phyloP scores from a whole-genome alignment of 148 eudicot species.

The Polygonum maritimum region DNA sequence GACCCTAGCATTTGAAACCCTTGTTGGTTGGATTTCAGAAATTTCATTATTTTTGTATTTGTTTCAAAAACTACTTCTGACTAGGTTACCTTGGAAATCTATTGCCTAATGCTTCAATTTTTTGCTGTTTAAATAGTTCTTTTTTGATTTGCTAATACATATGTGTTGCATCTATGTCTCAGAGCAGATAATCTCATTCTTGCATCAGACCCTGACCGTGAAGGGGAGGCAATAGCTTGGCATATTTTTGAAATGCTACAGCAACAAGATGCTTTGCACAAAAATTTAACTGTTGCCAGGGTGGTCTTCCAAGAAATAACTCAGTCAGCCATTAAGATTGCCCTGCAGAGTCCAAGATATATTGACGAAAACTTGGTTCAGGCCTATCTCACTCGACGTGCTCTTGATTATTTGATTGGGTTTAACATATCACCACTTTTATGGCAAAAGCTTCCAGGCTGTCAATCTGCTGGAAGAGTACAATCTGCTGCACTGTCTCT shows the following conservation, averaged over 20 bases:
- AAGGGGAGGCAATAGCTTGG: slow-evolving; percentile 99
- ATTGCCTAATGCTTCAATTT: neutral
- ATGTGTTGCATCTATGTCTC: slow-evolving; percentile 28
- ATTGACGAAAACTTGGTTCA: slow-evolving; percentile 83
- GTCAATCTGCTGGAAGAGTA: slow-evolving; percentile 96
- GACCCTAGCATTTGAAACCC: neutral
- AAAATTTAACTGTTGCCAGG: slow-evolving; percentile 58
- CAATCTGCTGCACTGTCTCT: slow-evolving; percentile 93
- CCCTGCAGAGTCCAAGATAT: slow-evolving; percentile 67
- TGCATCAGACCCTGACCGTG: slow-evolving; percentile 99
- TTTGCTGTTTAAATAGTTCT: neutral
- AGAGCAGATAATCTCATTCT: slow-evolving; percentile 94
- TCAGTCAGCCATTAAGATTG: slow-evolving; percentile 71
- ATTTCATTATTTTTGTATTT: neutral
- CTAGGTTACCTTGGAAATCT: neutral
- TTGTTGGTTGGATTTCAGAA: neutral
- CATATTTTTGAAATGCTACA: slow-evolving; percentile 88
- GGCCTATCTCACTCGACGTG: slow-evolving; percentile 97
- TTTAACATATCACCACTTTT: slow-evolving; percentile 88
- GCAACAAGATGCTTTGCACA: slow-evolving; percentile 68
- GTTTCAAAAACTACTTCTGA: neutral
- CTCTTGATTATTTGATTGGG: slow-evolving; percentile 96
- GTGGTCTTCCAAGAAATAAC: slow-evolving; percentile 92
- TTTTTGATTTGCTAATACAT: slow-evolving; percentile 23
- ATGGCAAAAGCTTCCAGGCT: slow-evolving; percentile 95